These are phyloP conservation scores for Anthracocystis walkeri DNA, from an alignment of 1,284 basidiomycete species.

Conservation along the genomic window DNA sequence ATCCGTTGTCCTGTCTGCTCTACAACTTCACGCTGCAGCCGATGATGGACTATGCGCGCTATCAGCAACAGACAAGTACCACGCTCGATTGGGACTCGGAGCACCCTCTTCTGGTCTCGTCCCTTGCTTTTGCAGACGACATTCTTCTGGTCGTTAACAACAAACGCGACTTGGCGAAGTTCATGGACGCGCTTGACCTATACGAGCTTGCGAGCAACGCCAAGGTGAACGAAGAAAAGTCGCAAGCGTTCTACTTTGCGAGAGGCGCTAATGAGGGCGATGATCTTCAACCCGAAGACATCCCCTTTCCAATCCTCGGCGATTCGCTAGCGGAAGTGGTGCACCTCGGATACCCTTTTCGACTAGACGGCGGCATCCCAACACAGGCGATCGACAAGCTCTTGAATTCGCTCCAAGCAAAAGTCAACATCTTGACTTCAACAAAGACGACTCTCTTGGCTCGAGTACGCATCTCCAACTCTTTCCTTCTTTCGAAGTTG, in stretches of 20 bases:
- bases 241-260: neutral
- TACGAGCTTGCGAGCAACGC: neutral
- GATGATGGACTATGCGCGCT: neutral
- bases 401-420: neutral
- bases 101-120: neutral
- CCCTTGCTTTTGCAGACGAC: neutral
- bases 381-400: neutral
- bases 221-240: slow-evolving; percentile 1
- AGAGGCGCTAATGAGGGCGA: neutral
- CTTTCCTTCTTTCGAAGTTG: neutral
- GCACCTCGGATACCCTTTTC: neutral
- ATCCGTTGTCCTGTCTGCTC: neutral
- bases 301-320: neutral
- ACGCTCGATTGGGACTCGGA: neutral
- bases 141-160: neutral
- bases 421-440: neutral
- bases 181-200: neutral
- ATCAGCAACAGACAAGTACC: neutral
- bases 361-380: neutral
- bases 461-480: neutral
- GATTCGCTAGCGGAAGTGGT: neutral
- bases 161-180: neutral
- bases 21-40: neutral
- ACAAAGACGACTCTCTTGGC: neutral
- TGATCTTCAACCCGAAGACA: neutral